These are phyloP conservation scores for Plantago coronopus DNA, from an alignment of 305 asterid genomes.

Conservation along the genomic window DNA sequence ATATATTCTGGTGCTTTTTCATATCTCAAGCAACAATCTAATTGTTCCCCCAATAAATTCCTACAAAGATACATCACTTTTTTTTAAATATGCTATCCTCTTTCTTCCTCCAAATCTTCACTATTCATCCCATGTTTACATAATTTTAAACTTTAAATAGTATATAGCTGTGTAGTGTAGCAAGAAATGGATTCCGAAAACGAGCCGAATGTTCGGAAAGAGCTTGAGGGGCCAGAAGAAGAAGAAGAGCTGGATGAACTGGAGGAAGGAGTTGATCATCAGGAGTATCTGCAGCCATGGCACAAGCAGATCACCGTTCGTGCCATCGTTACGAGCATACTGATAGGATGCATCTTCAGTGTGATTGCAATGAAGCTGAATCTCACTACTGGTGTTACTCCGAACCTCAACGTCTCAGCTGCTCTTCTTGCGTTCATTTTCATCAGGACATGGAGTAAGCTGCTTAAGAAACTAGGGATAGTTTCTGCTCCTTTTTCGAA, in stretches of 20 bases:
- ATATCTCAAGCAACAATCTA: not conserved
- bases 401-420: constrained; percentile 62
- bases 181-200: constrained; percentile 18
- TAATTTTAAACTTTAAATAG: not conserved
- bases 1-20: not conserved
- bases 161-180: not conserved
- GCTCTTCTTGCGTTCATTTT: constrained; percentile 58
- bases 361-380: constrained; percentile 58
- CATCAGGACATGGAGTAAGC: constrained; percentile 46
- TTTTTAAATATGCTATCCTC: not conserved
- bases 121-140: too few relatives aligned
- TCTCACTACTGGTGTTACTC: constrained; percentile 64
- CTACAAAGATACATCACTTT: too few relatives aligned
- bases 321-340: constrained; percentile 41
- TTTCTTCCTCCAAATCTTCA: not conserved
- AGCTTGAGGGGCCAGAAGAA: constrained; percentile 18
- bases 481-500: constrained; percentile 46
- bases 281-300: constrained; percentile 47
- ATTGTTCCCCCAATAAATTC: not conserved
- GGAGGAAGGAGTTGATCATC: constrained; percentile 19
- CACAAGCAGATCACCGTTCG: constrained; percentile 44
- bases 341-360: constrained; percentile 53
- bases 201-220: constrained; percentile 8
- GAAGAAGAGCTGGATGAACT: constrained; percentile 13
- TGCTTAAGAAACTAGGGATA: constrained; percentile 34